Base-by-base conservation (phyloP, 495 filamentous ascomycete genomes). In the Neurospora intermedia region DNA sequence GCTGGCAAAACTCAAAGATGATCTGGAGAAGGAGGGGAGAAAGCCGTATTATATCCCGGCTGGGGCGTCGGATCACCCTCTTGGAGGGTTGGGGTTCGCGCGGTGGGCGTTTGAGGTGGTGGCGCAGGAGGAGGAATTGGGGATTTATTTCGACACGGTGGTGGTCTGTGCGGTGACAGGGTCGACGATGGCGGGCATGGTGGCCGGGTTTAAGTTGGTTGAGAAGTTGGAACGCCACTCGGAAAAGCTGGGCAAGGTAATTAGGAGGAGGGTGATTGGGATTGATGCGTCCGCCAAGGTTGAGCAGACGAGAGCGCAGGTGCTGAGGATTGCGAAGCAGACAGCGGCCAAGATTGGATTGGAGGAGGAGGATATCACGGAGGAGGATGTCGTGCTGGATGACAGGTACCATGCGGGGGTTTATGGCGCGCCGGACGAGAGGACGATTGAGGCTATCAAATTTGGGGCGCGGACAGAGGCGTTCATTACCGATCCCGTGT, bases 401-500 rank as follows among this genome's bases (percentile, higher is more conserved):
- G 88, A 89, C n/a, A 73, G 86, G 43, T 92, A 87, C 70, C 87
- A 90, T 79, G 90, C 80, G 0, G 88, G 88, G 0, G 80, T 82
- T 11, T 91, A 91, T 81, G 89, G 90, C 0, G 81, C 88, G 73
- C 87, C 88, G 2, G 87, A 88, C 76, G 74, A 82, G 76, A 77
- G 78, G 80, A 91, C 89, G 6, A 84, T 85, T 72, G 87, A 87
- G 70, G 89, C 89, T 5, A 90, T 91, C 69, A 84, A 84, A 77
- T 89, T 89, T 77, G 88, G 85, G 3, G 89, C 89, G 6, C 41
- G 74, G 74, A 90, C 86, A 42, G 89, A 91, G 81, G 89, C 84
- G 0, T 89, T 91, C 72, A 89, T 92, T 69, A 90, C 89, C 10
- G 89, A 91, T 77, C 89, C 89, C 0, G 90, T 92, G 3, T 91